Evolutionary conservation across 306 rosid species (phyloP).

Genomic region (Cucumis hystrix): DNA sequence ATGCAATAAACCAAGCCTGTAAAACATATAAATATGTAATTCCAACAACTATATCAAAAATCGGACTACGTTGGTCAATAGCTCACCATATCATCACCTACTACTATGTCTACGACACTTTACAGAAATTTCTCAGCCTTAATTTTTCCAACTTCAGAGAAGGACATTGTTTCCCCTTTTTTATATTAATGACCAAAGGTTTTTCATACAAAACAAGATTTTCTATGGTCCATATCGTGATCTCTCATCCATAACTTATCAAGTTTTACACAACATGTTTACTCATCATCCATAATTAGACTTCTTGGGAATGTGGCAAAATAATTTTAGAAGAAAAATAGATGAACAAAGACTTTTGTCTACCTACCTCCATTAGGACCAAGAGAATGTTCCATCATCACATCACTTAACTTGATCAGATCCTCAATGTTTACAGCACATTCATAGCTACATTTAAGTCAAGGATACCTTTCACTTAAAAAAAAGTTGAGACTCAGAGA

Average conservation of each 20-base stretch:
- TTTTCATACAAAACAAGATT: constrained; percentile 1
- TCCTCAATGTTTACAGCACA: constrained; percentile 77
- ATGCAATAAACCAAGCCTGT: constrained; percentile 87
- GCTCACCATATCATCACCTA: background rate
- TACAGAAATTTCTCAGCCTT: background rate
- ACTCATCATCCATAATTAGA: background rate
- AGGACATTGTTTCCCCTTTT: background rate
- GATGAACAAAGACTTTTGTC: background rate
- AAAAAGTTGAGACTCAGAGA: background rate
- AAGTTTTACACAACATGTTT: background rate
- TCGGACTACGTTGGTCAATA: background rate
- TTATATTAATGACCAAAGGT: background rate
- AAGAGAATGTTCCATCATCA: constrained; percentile 72
- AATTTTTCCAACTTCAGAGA: background rate
- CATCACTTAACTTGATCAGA: constrained; percentile 70
- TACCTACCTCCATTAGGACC: constrained; percentile 89
- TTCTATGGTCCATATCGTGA: background rate
- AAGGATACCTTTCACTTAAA: constrained; percentile 17
- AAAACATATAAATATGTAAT: constrained; percentile 17
- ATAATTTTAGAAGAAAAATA: background rate
- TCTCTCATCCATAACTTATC: background rate
- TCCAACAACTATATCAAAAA: background rate
- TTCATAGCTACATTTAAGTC: constrained; percentile 45
- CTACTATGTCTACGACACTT: background rate
- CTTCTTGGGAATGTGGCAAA: background rate